These are phyloP conservation scores for Oryza australiensis DNA, from an alignment of 176 grass and related monocot species.

Conservation along the genomic window DNA sequence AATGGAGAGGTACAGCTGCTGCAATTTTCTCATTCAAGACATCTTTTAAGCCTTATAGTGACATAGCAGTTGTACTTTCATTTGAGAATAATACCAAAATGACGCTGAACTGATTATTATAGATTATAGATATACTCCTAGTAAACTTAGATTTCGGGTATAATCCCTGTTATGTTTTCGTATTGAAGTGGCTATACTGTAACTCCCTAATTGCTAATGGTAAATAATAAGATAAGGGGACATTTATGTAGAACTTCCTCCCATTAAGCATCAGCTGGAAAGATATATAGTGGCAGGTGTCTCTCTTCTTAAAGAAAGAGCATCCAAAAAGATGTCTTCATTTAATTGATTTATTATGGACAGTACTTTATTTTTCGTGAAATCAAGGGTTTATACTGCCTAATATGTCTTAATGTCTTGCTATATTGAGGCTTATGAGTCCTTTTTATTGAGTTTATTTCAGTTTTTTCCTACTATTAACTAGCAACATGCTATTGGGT, in stretches of 20 bases:
- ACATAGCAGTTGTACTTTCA: neutral
- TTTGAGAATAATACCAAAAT: conserved; percentile 3
- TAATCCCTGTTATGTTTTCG: neutral
- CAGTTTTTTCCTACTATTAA: neutral
- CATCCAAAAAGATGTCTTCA: too few species aligned
- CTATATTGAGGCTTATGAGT: neutral
- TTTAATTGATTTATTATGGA: neutral
- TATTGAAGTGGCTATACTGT: neutral
- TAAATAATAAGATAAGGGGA: neutral
- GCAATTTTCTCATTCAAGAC: neutral
- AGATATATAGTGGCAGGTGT: too few species aligned
- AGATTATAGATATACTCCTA: neutral
- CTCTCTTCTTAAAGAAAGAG: too few species aligned
- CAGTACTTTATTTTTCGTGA: neutral
- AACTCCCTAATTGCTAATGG: conserved; percentile 7
- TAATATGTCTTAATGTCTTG: neutral
- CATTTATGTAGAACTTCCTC: too few species aligned
- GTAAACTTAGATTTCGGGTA: neutral
- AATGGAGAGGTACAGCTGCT: conserved; percentile 68
- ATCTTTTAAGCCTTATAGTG: neutral
- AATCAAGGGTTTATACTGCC: neutral
- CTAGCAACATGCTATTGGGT: neutral
- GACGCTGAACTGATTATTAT: neutral
- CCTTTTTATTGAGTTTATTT: neutral
- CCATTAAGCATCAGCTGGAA: too few species aligned